phyloP scores from a whole-genome alignment of 352 stramenopile species.

The Phytophthora multivora region DNA sequence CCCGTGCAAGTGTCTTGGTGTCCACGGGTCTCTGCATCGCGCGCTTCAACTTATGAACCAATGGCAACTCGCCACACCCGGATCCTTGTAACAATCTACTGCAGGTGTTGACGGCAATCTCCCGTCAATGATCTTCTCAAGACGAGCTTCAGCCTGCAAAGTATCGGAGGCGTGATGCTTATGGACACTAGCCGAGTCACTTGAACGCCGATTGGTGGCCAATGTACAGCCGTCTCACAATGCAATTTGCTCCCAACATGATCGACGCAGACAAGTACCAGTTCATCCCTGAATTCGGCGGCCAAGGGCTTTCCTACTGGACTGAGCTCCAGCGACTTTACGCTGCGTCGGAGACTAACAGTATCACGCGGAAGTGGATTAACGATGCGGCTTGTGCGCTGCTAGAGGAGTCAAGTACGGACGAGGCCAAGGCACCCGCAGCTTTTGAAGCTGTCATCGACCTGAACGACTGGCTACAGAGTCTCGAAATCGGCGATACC shows the following conservation, averaged over 20 bases:
- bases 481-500: conserved; percentile 21
- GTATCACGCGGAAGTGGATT: conserved; percentile 46
- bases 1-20: not conserved
- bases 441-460: conserved; percentile 58
- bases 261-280: conserved; percentile 27
- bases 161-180: not conserved
- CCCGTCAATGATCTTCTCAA: not conserved
- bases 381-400: conserved; percentile 49
- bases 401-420: conserved; percentile 51
- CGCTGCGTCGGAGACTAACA: conserved; percentile 29
- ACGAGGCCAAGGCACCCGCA: conserved; percentile 41
- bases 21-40: not conserved
- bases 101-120: not conserved
- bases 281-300: conserved; percentile 68
- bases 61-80: conserved; percentile 4
- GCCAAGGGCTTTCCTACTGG: conserved; percentile 76
- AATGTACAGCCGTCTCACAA: not conserved
- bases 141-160: not conserved
- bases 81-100: not conserved
- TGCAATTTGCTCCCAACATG: not conserved
- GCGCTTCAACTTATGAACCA: not conserved
- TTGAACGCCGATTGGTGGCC: not conserved
- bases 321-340: conserved; percentile 62
- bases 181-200: not conserved
- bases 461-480: conserved; percentile 59